A percentile compares a stretch with the other conserved stretches of the same genome.
phyloP scores from a whole-genome alignment of 2,329 filamentous ascomycete species.

The Ascochyta lentis region DNA sequence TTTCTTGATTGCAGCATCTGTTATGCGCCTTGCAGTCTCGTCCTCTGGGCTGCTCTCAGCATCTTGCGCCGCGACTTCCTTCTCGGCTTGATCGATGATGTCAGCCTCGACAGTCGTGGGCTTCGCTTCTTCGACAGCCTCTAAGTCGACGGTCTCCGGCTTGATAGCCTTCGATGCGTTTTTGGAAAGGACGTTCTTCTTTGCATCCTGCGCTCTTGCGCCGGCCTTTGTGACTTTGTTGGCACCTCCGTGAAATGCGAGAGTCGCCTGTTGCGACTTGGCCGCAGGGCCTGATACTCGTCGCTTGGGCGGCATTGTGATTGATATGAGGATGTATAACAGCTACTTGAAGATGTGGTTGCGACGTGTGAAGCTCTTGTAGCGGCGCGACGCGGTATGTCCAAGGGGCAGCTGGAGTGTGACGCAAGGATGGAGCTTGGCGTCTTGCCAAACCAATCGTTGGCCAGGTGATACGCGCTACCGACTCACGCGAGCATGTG shows the following conservation, averaged over 20 bases:
- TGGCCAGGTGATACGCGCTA: slow-evolving; percentile 17
- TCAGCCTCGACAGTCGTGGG: slow-evolving; percentile 50
- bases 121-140: slow-evolving; percentile 32
- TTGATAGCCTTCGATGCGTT: slow-evolving; percentile 38
- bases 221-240: slow-evolving; percentile 65
- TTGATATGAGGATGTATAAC: not conserved
- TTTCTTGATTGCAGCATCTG: slow-evolving; percentile 70
- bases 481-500: slow-evolving; percentile 12
- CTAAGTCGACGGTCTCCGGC: slow-evolving; percentile 28
- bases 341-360: not conserved
- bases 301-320: slow-evolving; percentile 55
- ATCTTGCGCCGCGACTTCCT: slow-evolving; percentile 40
- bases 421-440: slow-evolving; percentile 33
- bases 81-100: slow-evolving; percentile 48
- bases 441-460: slow-evolving; percentile 13
- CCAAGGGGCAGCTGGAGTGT: slow-evolving; percentile 23
- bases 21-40: slow-evolving; percentile 67
- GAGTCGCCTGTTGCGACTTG: slow-evolving; percentile 65
- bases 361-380: not conserved
- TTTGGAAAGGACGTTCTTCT: slow-evolving; percentile 50
- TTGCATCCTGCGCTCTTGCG: slow-evolving; percentile 44
- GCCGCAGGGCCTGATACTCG: slow-evolving; percentile 50
- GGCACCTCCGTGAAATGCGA: slow-evolving; percentile 65
- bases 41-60: slow-evolving; percentile 51
- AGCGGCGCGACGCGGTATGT: slow-evolving; percentile 13